Evolutionary conservation across 2,329 filamentous ascomycete species (phyloP).

Genomic region (Penicillium glabrum): DNA sequence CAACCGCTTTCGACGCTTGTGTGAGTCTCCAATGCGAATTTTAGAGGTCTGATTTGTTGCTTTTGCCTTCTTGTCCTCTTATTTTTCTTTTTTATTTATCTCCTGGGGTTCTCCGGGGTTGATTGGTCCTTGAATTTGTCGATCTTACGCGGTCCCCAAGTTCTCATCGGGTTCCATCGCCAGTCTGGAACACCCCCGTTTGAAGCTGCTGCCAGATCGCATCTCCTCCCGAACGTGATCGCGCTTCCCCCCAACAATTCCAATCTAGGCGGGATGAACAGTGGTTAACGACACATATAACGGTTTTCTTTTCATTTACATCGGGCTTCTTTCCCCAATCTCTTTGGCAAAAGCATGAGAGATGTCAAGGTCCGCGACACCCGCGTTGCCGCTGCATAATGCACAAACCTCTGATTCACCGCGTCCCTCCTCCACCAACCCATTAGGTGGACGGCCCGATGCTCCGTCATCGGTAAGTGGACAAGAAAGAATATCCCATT

Average conservation of each 20-base stretch:
- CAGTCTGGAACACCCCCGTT: constrained; percentile 14
- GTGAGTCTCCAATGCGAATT: not conserved
- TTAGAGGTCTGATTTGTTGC: constrained; percentile 1
- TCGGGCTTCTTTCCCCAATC: constrained; percentile 3
- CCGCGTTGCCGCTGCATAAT: constrained; percentile 60
- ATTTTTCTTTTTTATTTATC: not conserved
- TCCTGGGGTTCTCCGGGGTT: not conserved
- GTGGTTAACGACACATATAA: constrained; percentile 16
- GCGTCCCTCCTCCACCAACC: constrained; percentile 30
- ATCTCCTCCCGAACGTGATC: constrained; percentile 25
- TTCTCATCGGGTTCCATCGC: constrained; percentile 4
- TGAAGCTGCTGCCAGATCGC: constrained; percentile 31
- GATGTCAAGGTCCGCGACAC: constrained; percentile 63
- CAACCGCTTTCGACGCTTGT: constrained; percentile 9
- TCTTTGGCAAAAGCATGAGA: constrained; percentile 45
- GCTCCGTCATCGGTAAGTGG: constrained; percentile 34
- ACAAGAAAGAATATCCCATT: not conserved
- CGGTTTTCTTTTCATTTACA: constrained; percentile 9
- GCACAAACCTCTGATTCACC: constrained; percentile 35
- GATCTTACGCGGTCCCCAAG: constrained; percentile 1
- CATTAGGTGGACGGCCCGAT: constrained; percentile 28
- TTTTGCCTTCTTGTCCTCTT: not conserved
- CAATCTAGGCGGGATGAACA: constrained; percentile 29
- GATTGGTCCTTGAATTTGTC: constrained; percentile 2
- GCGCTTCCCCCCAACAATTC: constrained; percentile 14